Conservation (phyloP, 106 monocot genomes). For the Hemerocallis citrina region DNA sequence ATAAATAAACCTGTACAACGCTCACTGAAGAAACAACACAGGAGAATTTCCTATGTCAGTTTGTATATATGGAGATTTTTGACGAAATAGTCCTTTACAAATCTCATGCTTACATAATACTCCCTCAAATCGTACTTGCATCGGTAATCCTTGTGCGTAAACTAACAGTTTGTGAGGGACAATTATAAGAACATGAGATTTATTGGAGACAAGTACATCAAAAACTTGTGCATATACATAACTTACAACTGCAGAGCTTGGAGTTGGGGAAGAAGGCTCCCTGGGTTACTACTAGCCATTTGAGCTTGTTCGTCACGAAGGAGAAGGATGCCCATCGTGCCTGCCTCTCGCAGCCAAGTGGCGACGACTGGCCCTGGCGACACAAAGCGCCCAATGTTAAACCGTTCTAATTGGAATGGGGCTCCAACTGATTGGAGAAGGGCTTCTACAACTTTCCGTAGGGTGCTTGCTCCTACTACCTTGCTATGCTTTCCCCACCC, state of each 20-base stretch:
- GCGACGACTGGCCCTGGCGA: slow-evolving; percentile 33
- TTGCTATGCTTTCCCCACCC: slow-evolving; percentile 87
- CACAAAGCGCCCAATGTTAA: slow-evolving; percentile 60
- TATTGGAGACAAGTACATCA: too few relatives aligned
- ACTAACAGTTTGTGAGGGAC: too few relatives aligned
- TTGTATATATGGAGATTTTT: too few relatives aligned
- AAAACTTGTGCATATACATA: too few relatives aligned
- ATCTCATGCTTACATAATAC: too few relatives aligned
- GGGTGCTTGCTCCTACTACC: slow-evolving; percentile 52
- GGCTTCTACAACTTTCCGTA: slow-evolving; percentile 42
- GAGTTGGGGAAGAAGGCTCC: slow-evolving; percentile 31
- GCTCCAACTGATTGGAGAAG: slow-evolving; percentile 49
- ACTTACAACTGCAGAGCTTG: slow-evolving; percentile 48
- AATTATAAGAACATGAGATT: too few relatives aligned
- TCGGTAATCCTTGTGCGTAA: too few relatives aligned
- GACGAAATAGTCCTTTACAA: too few relatives aligned
- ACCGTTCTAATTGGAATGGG: slow-evolving; percentile 43
- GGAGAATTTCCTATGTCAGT: too few relatives aligned
- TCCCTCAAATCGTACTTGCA: too few relatives aligned
- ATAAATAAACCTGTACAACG: too few relatives aligned
- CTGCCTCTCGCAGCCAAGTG: slow-evolving; percentile 43
- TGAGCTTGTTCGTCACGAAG: slow-evolving; percentile 36
- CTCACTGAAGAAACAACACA: too few relatives aligned
- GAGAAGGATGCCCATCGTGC: slow-evolving; percentile 45
- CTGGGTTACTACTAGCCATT: not conserved